Base-by-base conservation (phyloP, 805 yeast species). In the Spathaspora sp. region DNA sequence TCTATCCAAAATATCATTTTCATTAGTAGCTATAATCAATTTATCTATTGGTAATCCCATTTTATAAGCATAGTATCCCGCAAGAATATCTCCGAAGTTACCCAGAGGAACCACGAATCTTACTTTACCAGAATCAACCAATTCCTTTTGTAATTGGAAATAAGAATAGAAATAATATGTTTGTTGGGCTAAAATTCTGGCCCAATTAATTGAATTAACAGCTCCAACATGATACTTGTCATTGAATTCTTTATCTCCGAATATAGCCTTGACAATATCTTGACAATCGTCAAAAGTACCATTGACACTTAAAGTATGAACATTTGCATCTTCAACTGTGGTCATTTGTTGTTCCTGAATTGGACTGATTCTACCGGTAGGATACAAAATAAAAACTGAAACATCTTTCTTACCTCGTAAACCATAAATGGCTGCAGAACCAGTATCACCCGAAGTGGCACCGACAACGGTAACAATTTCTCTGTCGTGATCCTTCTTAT, bases 241-340 rank as follows among this genome's bases (percentile, higher is more conserved):
- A 72, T 94, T 94, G 78, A 94, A 94, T 57, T 86, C 90, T 49
- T 68, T 73, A 68, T 94, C 99, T 55, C 93, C 94, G 69, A 94
- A 94, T 55, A 93, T 85, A 64, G 86, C 87, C 73, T 94, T 94
- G 56, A 94, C 98, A 52, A 92, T 83, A 64, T 90, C 97, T 76
- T 94, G 99, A 73, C 99, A 94, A 73, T 94, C 97, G 69, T 94
- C 99, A 66, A 94, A 94, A 29, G 97, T 90, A 57, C 99, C 99
- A 57, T 85, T 88, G 38, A 94, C 97, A 5, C 97, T 89, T 55
- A 94, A 77, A 23, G 97, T 93, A 73, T 94, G 98, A 42, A 94
- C 97, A 64, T 94, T 94, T 49, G 82, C 73, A 69, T 94, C 99
- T 48, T 85, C 80, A 8, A 94, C 98, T 7, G 98, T 91, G 51